Percentiles rank a stretch among this genome's conserved stretches.
Evolutionary conservation across 2,329 filamentous ascomycete genomes (phyloP).

Genomic region (Xylariaceae sp.): DNA sequence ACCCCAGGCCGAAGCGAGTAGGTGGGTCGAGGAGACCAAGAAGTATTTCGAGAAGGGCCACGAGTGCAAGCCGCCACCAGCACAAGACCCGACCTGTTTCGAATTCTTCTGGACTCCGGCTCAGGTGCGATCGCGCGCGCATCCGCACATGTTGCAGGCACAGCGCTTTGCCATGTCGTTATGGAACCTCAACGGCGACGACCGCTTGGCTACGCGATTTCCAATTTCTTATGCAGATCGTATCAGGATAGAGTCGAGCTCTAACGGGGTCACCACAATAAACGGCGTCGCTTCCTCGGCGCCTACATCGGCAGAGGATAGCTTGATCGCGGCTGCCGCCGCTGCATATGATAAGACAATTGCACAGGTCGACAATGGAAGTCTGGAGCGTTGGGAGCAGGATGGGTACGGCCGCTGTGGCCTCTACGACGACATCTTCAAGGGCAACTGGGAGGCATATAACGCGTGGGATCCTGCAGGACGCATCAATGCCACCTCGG

Average conservation of each 20-base stretch:
- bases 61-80: conserved; percentile 50
- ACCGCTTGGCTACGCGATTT: conserved; percentile 55
- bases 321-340: conserved; percentile 29
- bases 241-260: conserved; percentile 59
- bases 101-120: conserved; percentile 72
- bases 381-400: conserved; percentile 67
- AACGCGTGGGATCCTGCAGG: conserved; percentile 54
- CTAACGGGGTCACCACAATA: conserved; percentile 30
- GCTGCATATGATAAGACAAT: conserved; percentile 48
- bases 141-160: conserved; percentile 58
- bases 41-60: conserved; percentile 53
- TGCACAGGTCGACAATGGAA: conserved; percentile 68
- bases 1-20: conserved; percentile 50
- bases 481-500: conserved; percentile 49
- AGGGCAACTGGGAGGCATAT: conserved; percentile 52
- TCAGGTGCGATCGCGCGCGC: conserved; percentile 63
- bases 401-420: conserved; percentile 61
- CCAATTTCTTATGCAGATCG: conserved; percentile 67
- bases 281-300: conserved; percentile 25
- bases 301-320: conserved; percentile 27
- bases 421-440: conserved; percentile 52
- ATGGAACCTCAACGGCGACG: conserved; percentile 56
- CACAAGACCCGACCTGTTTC: conserved; percentile 64
- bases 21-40: conserved; percentile 54
- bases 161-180: conserved; percentile 65